These are phyloP conservation scores for Athelia sp. DNA, from an alignment of 1,284 basidiomycete species.

Conservation along the genomic window DNA sequence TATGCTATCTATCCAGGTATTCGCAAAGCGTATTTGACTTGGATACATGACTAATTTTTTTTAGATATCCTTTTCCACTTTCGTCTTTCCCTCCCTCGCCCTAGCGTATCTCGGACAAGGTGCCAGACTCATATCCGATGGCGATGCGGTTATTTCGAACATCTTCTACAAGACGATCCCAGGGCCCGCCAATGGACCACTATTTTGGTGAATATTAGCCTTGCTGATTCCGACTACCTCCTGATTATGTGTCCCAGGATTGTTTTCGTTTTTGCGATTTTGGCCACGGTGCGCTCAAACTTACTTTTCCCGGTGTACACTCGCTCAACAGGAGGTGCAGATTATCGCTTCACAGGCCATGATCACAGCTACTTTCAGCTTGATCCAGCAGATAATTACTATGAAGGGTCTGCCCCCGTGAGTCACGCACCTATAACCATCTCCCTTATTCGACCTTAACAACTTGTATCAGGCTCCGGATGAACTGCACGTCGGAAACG, in stretches of 20 bases:
- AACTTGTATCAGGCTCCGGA: constrained; percentile 29
- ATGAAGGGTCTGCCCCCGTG: constrained; percentile 51
- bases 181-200: constrained; percentile 40
- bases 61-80: constrained; percentile 44
- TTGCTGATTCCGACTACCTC: neutral
- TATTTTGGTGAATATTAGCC: constrained; percentile 44
- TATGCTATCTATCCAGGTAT: constrained; percentile 44
- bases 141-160: constrained; percentile 42
- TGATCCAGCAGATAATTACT: constrained; percentile 61
- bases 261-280: constrained; percentile 54
- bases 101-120: constrained; percentile 70
- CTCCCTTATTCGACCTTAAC: too few species aligned
- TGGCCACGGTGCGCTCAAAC: constrained; percentile 46
- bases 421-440: constrained; percentile 1
- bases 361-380: constrained; percentile 65
- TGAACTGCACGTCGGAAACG: constrained; percentile 55
- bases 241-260: constrained; percentile 34
- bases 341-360: constrained; percentile 61
- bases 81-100: constrained; percentile 59
- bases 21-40: constrained; percentile 3
- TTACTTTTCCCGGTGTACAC: neutral
- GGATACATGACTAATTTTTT: constrained; percentile 2
- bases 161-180: constrained; percentile 65
- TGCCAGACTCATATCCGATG: constrained; percentile 49
- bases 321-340: constrained; percentile 26